Conservation (phyloP, 2,329 filamentous ascomycete species). For the Nemania sp. region DNA sequence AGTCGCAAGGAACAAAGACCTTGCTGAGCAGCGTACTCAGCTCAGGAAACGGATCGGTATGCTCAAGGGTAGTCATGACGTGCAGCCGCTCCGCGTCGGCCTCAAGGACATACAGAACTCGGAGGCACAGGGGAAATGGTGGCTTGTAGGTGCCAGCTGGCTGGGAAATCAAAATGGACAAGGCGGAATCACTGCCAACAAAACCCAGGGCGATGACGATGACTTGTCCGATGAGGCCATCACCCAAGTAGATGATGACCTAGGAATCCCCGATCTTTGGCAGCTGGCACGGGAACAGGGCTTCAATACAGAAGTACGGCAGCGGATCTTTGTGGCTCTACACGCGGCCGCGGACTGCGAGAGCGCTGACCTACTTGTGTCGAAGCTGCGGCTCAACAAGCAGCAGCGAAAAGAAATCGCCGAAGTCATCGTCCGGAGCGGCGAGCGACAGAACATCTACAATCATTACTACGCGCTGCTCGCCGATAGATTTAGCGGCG, state of each 20-base stretch:
- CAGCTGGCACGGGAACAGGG: constrained; percentile 78
- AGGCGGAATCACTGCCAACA: background rate
- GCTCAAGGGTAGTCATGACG: constrained; percentile 62
- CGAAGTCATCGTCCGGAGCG: constrained; percentile 84
- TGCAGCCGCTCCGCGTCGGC: constrained; percentile 78
- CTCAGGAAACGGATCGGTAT: constrained; percentile 89
- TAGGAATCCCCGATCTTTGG: constrained; percentile 67
- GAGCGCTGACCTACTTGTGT: constrained; percentile 78
- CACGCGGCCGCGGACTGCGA: constrained; percentile 83
- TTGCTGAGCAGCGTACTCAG: constrained; percentile 80
- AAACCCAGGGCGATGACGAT: constrained; percentile 30
- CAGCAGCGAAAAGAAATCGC: constrained; percentile 86
- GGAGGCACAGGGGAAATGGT: constrained; percentile 94
- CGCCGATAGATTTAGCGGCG: constrained; percentile 76
- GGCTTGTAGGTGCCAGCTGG: constrained; percentile 97
- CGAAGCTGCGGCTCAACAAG: constrained; percentile 83
- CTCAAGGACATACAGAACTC: constrained; percentile 80
- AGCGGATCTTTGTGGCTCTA: constrained; percentile 90
- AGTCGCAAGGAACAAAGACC: constrained; percentile 67
- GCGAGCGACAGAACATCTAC: constrained; percentile 78
- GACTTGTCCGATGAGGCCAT: constrained; percentile 18
- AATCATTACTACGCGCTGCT: constrained; percentile 94
- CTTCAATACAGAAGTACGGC: constrained; percentile 83
- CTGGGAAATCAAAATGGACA: constrained; percentile 44
- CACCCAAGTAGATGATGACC: constrained; percentile 44